phyloP scores from a whole-genome alignment of 306 rosid genomes.

The Glycine latifolia region DNA sequence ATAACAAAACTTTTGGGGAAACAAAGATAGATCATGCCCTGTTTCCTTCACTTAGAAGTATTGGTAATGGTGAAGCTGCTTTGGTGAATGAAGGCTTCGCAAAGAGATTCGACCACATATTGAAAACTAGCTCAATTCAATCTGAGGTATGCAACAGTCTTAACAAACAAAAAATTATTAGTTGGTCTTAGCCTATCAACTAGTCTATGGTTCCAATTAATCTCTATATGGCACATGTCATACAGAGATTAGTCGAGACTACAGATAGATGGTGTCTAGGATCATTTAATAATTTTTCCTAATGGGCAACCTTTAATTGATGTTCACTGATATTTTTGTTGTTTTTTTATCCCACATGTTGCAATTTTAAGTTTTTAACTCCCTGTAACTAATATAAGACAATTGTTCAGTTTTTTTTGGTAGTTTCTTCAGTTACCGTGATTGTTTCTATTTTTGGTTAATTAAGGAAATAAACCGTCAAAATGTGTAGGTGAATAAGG shows the following conservation, averaged over 20 bases:
- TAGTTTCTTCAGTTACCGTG: slow-evolving; percentile 13
- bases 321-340: background rate
- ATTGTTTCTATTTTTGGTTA: slow-evolving; percentile 21
- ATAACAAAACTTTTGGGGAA: slow-evolving; percentile 54
- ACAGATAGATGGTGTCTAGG: no score
- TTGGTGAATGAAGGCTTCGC: slow-evolving; percentile 59
- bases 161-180: no score
- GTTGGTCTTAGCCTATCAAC: no score
- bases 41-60: slow-evolving; percentile 69
- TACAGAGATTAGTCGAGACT: no score
- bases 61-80: slow-evolving; percentile 68
- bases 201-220: no score
- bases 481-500: slow-evolving; percentile 59
- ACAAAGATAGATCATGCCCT: slow-evolving; percentile 41
- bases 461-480: background rate
- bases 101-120: slow-evolving; percentile 46
- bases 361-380: background rate
- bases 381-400: background rate
- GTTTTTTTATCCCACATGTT: background rate
- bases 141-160: slow-evolving; percentile 47
- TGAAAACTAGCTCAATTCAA: slow-evolving; percentile 27
- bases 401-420: background rate
- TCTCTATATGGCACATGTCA: no score
- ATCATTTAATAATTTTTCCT: background rate
- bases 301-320: background rate